phyloP scores from a whole-genome alignment of 2,329 filamentous ascomycete species.

The Microdochium nivale region DNA sequence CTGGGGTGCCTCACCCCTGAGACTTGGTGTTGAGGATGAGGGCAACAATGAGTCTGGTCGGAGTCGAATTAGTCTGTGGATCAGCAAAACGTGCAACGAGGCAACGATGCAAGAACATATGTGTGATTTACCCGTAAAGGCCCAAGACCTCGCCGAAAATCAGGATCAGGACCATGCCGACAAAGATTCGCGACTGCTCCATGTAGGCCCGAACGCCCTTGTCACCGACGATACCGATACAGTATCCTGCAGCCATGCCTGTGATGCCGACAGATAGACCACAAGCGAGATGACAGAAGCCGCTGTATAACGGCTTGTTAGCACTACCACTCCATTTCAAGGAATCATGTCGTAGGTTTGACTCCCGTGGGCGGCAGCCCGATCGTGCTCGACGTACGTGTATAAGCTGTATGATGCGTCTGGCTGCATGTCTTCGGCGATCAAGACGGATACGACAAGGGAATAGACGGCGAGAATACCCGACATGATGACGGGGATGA shows the following conservation, averaged over 20 bases:
- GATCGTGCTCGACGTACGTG: conserved; percentile 43
- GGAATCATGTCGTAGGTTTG: background rate
- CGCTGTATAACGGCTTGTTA: conserved; percentile 37
- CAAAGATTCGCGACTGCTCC: conserved; percentile 91
- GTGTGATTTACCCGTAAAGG: conserved; percentile 74
- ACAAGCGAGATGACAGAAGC: conserved; percentile 88
- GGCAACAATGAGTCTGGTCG: conserved; percentile 72
- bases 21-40: conserved; percentile 88
- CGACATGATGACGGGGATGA: conserved; percentile 93
- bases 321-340: background rate
- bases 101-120: background rate
- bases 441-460: conserved; percentile 92
- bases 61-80: conserved; percentile 7
- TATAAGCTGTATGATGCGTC: conserved; percentile 76
- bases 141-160: conserved; percentile 98
- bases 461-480: conserved; percentile 98
- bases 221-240: conserved; percentile 93
- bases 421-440: conserved; percentile 79
- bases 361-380: too few relatives aligned
- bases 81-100: background rate
- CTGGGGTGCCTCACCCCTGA: conserved; percentile 38
- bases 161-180: conserved; percentile 96
- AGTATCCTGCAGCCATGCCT: conserved; percentile 89
- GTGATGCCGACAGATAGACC: conserved; percentile 88
- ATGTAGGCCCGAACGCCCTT: conserved; percentile 91